Base-by-base conservation (phyloP, 2,329 filamentous ascomycete genomes). In the Sporothrix humicola region DNA sequence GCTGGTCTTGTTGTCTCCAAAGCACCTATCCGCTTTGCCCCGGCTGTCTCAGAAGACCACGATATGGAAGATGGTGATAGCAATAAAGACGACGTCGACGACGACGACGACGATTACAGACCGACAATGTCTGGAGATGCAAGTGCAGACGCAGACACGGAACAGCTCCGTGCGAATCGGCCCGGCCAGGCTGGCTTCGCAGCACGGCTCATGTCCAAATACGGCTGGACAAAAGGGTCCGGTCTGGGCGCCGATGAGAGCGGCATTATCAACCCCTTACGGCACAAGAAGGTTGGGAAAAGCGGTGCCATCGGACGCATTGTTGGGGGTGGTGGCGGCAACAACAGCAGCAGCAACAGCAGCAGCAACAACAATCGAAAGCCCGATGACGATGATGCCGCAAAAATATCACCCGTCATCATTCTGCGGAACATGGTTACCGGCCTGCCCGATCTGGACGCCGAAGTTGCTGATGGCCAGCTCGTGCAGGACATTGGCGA, bases 401-500 rank as follows among this genome's bases (percentile, higher is more conserved):
- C 12, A 8, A 56, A 80, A 3, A 94, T 95, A 88, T 94, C 91
- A 74, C 89, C 92, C 76, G 95, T 98, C 20, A 88, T 98, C 69
- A 90, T 97, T 63, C 83, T 98, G 20, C 87, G 88, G 71, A 91
- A 93, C 69, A 98, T 98, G 93, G 87, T 98, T 1, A 90, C 96
- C 75, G 93, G 92, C 6, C 90, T 98, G 85, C 87, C 84, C 1
- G 85, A 97, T 79, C 83, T 97, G 61, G 88, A 91, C 73, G 86
- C 85, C n/a, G 95, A 98, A 81, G 89, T 97, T 68, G 88, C 91
- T 74, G 87, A 87, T 15, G 89, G 89, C 0, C 76, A 76, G 73
- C 84, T 99, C 69, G 91, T 95, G 77, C 95, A 98, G 83, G 95
- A 98, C 81, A 98, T 99, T 81, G 96, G 96, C 7, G 93, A 98